Base-by-base conservation (phyloP, 148 eudicot species). In the Oxyria digyna region DNA sequence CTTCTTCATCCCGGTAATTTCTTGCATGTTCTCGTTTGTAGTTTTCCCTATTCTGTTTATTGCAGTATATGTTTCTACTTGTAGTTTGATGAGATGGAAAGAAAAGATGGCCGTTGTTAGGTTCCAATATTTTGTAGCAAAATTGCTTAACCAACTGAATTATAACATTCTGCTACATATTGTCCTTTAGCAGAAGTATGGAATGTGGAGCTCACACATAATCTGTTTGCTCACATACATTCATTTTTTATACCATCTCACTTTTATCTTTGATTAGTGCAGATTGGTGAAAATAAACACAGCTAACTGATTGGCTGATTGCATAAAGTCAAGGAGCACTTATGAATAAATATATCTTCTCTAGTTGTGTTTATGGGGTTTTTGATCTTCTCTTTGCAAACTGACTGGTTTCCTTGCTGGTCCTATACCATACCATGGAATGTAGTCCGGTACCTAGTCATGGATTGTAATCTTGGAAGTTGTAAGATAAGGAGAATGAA, bases 1-100 rank as follows among this genome's bases (percentile, higher is more conserved):
- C 73, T 54, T 71, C 84, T 18, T 80, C 85, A 66, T 14, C 37
- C 38, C 65, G 65, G 65, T 59, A 59, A 14, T 29, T 59, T 59
- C 37, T 26, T n/a, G 8, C 65, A 50, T 10, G 20, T 50, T 21
- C 29, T 50, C 26, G 8, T 1, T 49, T 49, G 9, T 49, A 6
- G 21, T 46, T 23, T 59, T 31, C 14, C 54, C 8, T 2, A 6
- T 52, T 23, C 62, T 59, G 20, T 15, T 27, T 14, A 29, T 59
- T 59, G 2, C 37, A 31, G 13, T 59, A 27, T 59, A 24, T 31
- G 4, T 55, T 24, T 13, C 38, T 26, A 7, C 27, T 14, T 29
- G 17, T 29, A 59, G 0, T 59, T 31, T 17, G 38, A 59, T 29
- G 65, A 59, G 20, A 27, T 59, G 62, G 33, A 26, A 55, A 55